These are phyloP conservation scores for Citrus australasica DNA, from an alignment of 345 rosid species.

Conservation along the genomic window DNA sequence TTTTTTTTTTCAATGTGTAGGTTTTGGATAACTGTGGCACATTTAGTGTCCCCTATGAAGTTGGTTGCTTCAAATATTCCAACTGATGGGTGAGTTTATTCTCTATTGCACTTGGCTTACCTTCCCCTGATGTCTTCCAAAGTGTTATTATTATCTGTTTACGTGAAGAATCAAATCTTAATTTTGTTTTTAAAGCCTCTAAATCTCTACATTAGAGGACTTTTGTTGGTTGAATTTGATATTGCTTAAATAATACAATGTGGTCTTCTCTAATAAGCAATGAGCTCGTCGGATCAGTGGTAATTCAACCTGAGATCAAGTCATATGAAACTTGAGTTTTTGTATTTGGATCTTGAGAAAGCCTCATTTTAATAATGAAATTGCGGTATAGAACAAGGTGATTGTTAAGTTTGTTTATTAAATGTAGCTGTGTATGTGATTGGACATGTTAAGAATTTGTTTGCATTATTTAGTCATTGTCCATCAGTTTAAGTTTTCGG, in stretches of 20 bases:
- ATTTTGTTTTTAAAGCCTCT: background rate
- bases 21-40: conserved; percentile 26
- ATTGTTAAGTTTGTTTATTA: background rate
- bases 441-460: background rate
- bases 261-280: background rate
- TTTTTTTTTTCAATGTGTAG: conserved; percentile 10
- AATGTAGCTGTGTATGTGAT: background rate
- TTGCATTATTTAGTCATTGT: background rate
- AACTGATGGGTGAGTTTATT: conserved; percentile 30
- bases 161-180: background rate
- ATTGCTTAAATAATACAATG: background rate
- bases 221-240: background rate
- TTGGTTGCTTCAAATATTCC: conserved; percentile 18
- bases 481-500: background rate
- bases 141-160: background rate
- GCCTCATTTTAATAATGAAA: background rate
- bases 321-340: background rate
- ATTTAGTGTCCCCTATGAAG: conserved; percentile 19
- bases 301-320: background rate
- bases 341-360: background rate
- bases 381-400: background rate
- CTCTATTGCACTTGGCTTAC: background rate
- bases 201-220: background rate
- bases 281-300: background rate
- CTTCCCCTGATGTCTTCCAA: background rate